A percentile compares a stretch with the other conserved stretches of the same genome.
These are phyloP conservation scores for Suillus tomentosus DNA, from an alignment of 768 basidiomycete genomes.

Conservation along the genomic window DNA sequence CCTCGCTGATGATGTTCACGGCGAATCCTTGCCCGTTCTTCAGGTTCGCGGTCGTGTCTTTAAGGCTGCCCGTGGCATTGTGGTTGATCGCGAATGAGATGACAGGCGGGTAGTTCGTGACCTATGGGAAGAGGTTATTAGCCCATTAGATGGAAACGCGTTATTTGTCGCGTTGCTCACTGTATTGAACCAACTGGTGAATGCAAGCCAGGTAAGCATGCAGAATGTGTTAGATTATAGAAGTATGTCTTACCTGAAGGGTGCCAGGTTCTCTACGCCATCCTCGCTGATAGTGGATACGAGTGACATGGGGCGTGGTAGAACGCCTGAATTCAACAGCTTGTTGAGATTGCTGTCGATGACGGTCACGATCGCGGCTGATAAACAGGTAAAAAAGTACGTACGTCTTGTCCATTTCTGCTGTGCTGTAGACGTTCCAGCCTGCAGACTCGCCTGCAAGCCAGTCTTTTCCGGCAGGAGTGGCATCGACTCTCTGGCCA, in stretches of 20 bases:
- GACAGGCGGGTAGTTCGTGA: slow-evolving; percentile 29
- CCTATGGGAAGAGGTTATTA: slow-evolving; percentile 11
- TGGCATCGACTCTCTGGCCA: too few relatives aligned
- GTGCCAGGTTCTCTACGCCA: slow-evolving; percentile 42
- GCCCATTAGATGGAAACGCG: neutral
- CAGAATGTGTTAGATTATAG: neutral
- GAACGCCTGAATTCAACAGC: slow-evolving; percentile 39
- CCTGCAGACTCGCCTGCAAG: too few relatives aligned
- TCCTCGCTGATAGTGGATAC: slow-evolving; percentile 38
- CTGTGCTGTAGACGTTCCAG: too few relatives aligned
- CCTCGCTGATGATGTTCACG: slow-evolving; percentile 59
- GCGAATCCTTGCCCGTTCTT: slow-evolving; percentile 47
- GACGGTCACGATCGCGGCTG: neutral
- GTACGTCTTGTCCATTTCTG: too few relatives aligned
- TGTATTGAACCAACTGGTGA: slow-evolving; percentile 30
- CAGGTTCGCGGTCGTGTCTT: slow-evolving; percentile 52
- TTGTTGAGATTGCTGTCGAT: slow-evolving; percentile 30
- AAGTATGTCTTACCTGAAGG: slow-evolving; percentile 37
- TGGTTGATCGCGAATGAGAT: slow-evolving; percentile 37
- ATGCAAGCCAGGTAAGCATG: neutral
- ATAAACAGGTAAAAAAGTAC: neutral
- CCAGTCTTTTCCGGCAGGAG: too few relatives aligned
- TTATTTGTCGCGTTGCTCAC: slow-evolving; percentile 13
- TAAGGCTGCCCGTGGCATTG: slow-evolving; percentile 22
- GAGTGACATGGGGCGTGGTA: slow-evolving; percentile 49